These are phyloP conservation scores for Marasmius oreades DNA, from an alignment of 1,284 basidiomycete species.

Conservation along the genomic window DNA sequence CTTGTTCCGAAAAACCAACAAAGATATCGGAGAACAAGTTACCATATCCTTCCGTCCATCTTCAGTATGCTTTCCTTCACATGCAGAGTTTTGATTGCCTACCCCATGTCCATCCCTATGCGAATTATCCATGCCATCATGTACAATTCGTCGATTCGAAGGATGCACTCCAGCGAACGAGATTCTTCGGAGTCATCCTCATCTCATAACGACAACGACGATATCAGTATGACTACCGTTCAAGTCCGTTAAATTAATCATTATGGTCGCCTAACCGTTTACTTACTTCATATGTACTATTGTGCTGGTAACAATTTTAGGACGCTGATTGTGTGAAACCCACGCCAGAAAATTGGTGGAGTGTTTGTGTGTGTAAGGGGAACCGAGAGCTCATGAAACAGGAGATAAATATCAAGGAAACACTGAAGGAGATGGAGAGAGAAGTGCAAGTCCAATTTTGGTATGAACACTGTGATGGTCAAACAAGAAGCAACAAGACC, in stretches of 20 bases:
- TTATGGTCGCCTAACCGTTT: conserved; percentile 22
- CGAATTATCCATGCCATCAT: conserved; percentile 17
- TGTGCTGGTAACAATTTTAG: conserved; percentile 32
- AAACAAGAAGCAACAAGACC: conserved; percentile 33
- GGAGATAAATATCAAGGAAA: not conserved
- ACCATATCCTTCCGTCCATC: conserved; percentile 35
- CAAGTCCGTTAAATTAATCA: conserved; percentile 39
- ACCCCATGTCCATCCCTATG: conserved; percentile 42
- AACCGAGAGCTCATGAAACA: not conserved
- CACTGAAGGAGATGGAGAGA: not conserved
- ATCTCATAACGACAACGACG: conserved; percentile 14
- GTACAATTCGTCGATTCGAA: not conserved
- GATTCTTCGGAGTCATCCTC: conserved; percentile 2
- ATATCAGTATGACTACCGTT: conserved; percentile 36
- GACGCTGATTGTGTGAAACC: conserved; percentile 16
- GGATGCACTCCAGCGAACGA: conserved; percentile 7
- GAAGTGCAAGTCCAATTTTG: conserved; percentile 11
- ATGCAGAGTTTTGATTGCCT: conserved; percentile 40
- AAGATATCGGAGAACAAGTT: conserved; percentile 5
- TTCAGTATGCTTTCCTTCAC: conserved; percentile 40
- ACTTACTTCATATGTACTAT: conserved; percentile 30
- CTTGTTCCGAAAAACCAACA: not conserved
- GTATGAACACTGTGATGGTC: conserved; percentile 13
- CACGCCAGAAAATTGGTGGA: not conserved
- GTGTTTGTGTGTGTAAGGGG: not conserved